Evolutionary conservation across 495 filamentous ascomycete genomes (phyloP).

Genomic region (Gamarada debralockiae): DNA sequence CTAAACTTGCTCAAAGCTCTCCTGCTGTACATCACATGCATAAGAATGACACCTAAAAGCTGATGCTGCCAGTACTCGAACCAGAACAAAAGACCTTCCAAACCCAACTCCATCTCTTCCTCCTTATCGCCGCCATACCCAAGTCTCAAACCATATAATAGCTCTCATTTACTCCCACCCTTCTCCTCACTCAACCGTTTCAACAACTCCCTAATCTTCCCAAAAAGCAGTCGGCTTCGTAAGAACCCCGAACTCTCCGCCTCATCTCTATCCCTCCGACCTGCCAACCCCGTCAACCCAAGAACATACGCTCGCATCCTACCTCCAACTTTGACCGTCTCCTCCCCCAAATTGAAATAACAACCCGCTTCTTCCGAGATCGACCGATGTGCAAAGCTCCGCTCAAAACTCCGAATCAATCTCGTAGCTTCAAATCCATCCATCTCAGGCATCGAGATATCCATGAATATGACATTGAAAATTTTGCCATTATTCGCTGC

Average conservation of each 20-base stretch:
- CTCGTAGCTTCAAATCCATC: conserved; percentile 62
- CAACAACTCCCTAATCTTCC: conserved; percentile 14
- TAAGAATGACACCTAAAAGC: no score
- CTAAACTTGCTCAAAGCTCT: no score
- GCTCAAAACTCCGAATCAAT: conserved; percentile 57
- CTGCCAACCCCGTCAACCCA: conserved; percentile 65
- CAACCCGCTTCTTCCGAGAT: not conserved
- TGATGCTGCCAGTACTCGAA: no score
- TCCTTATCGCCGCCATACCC: no score
- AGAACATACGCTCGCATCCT: conserved; percentile 39
- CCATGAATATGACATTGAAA: conserved; percentile 25
- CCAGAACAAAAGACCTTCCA: no score
- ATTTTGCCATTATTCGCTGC: not conserved
- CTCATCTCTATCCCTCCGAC: conserved; percentile 57
- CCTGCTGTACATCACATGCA: no score
- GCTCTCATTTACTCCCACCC: not conserved
- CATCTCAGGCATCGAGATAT: conserved; percentile 72
- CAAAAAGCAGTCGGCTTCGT: conserved; percentile 58
- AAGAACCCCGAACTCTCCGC: conserved; percentile 64
- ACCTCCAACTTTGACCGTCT: not conserved
- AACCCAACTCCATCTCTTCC: no score
- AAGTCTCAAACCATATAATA: no score
- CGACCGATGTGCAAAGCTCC: not conserved
- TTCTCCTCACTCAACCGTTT: conserved; percentile 6
- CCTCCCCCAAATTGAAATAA: not conserved